Evolutionary conservation across 192 early-diverging fungal species (phyloP).

Genomic region (Mortierella hygrophila): DNA sequence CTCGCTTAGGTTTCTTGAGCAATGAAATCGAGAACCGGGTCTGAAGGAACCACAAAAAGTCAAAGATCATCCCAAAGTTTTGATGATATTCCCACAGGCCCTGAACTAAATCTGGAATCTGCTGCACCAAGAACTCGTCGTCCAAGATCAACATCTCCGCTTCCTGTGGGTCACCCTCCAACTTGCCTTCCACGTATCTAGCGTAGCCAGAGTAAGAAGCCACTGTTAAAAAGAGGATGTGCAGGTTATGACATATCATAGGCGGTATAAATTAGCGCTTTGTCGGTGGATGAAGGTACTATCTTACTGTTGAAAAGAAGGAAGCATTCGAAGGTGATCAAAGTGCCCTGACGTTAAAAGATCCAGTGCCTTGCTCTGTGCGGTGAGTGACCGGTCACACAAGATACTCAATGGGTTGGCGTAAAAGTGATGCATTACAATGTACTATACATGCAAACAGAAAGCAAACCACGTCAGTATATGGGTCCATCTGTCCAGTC

Average conservation of each 20-base stretch:
- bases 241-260: too few relatives aligned
- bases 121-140: slow-evolving; percentile 67
- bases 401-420: slow-evolving; percentile 86
- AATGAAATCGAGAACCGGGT: slow-evolving; percentile 58
- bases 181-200: slow-evolving; percentile 37
- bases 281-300: slow-evolving; percentile 12
- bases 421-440: slow-evolving; percentile 89
- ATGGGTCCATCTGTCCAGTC: background rate
- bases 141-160: slow-evolving; percentile 67
- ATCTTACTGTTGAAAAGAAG: slow-evolving; percentile 71
- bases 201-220: background rate
- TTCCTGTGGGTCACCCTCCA: slow-evolving; percentile 52
- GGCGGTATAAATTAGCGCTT: too few relatives aligned
- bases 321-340: slow-evolving; percentile 78
- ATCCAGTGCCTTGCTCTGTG: slow-evolving; percentile 32
- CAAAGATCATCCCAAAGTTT: slow-evolving; percentile 71
- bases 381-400: slow-evolving; percentile 33
- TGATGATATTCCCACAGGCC: slow-evolving; percentile 68
- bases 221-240: too few relatives aligned
- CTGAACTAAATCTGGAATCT: slow-evolving; percentile 63
- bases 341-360: slow-evolving; percentile 66
- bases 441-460: slow-evolving; percentile 68
- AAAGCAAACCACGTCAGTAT: background rate
- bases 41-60: slow-evolving; percentile 72
- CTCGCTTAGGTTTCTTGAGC: slow-evolving; percentile 69